Conservation (phyloP, 1,139 yeast genomes). For the Kodamaea fungicola region DNA sequence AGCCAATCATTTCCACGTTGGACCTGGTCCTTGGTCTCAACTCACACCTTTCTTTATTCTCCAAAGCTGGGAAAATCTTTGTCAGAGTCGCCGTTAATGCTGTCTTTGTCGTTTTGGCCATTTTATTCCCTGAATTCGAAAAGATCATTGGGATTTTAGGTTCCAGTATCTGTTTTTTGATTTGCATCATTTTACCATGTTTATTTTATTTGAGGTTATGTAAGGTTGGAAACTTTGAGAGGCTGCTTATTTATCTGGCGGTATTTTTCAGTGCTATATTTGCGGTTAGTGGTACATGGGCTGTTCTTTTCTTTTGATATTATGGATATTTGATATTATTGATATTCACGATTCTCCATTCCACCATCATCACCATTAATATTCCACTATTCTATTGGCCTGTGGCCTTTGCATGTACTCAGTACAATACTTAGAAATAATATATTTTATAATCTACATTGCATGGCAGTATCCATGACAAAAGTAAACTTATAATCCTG, state of each 20-base stretch:
- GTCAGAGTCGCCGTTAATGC: constrained; percentile 49
- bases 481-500: too few species aligned
- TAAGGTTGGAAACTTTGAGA: constrained; percentile 23
- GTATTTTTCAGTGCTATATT: constrained; percentile 23
- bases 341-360: too few species aligned
- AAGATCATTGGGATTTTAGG: constrained; percentile 55
- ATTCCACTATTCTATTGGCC: too few species aligned
- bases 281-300: constrained; percentile 40
- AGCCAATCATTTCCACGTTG: constrained; percentile 76
- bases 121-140: constrained; percentile 58
- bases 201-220: constrained; percentile 47
- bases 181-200: constrained; percentile 56
- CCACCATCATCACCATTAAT: too few species aligned
- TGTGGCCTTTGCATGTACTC: too few species aligned
- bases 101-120: constrained; percentile 47
- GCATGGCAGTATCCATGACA: too few species aligned
- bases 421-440: too few species aligned
- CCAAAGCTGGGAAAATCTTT: constrained; percentile 12
- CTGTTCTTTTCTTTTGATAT: constrained; percentile 32
- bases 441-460: too few species aligned
- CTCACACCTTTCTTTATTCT: not conserved
- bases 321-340: too few species aligned
- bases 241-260: constrained; percentile 18
- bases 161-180: constrained; percentile 53
- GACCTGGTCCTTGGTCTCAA: constrained; percentile 29